Base-by-base conservation (phyloP, 495 filamentous ascomycete species). In the Aspergillus sclerotioniger region DNA sequence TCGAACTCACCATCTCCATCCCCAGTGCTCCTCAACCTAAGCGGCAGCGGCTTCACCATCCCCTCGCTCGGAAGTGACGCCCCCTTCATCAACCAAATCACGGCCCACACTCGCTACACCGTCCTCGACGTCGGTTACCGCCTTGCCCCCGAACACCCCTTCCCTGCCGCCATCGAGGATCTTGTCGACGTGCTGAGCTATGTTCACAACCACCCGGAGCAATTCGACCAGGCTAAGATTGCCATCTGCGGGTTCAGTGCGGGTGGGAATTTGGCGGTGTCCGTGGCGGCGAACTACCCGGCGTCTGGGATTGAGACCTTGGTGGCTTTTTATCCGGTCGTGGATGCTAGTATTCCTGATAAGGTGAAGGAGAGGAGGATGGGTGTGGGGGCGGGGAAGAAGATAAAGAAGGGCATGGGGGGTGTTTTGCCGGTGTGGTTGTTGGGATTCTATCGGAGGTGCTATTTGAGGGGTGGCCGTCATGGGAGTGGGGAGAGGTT, bases 161-260 rank as follows among this genome's bases (percentile, higher is more conserved):
- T 92, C 69, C 89, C 90, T 3, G 79, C 86, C 0, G 86, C 88
- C 3, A 65, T 95, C 6, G 73, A 95, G 33, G 91, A 95, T 62
- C 86, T 82, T 28, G 65, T 71, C 53, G 74, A 78, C 51, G 67
- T 63, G 4, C 60, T 79, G 20, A 57, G 57, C 5, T 71, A 72
- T 39, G 72, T 71, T 1, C 62, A 66, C 0, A 9, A 48, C 0
- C 63, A 63, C 0, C 61, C 71, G 3, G 59, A 67, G 0, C 61
- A 65, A 10, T 80, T 70, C 52, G 66, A 78, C 20, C 15, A 20
- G 0, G 53, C 65, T 1, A 66, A 59, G 5, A 37, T 80, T 21
- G 72, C 75, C 5, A 53, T 78, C 4, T 75, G 71, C 1, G 78
- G 77, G 8, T 81, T 81, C 63, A 76, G 74, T 39, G 72, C 75